Evolutionary conservation across 2,329 filamentous ascomycete species (phyloP).

Genomic region (Gnomoniopsis smithogilvyi): DNA sequence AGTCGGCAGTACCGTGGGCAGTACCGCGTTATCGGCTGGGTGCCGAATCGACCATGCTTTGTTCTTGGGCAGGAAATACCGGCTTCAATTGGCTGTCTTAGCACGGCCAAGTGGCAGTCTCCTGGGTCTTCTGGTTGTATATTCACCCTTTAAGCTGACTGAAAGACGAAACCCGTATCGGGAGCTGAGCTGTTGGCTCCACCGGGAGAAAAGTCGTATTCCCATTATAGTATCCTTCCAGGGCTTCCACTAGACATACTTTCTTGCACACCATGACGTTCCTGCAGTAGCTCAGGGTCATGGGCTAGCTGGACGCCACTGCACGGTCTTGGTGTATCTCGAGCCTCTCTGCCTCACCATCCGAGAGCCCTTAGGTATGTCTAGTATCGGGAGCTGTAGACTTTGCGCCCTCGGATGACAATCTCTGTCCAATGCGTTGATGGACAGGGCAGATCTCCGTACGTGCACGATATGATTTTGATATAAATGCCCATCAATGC

Average conservation of each 20-base stretch:
- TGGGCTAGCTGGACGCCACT: slow-evolving; percentile 8
- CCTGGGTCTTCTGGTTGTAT: not conserved
- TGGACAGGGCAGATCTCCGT: not conserved
- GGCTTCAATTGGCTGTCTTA: not conserved
- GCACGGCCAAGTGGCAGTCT: not conserved
- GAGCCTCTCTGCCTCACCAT: slow-evolving; percentile 1
- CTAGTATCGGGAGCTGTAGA: not conserved
- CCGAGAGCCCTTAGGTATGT: not conserved
- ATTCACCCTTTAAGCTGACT: not conserved
- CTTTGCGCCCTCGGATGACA: not conserved
- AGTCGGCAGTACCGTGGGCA: not conserved
- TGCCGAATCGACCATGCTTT: too few relatives aligned
- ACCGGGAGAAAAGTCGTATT: too few relatives aligned
- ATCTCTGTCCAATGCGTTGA: not conserved
- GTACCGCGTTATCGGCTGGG: too few relatives aligned
- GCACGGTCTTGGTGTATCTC: not conserved
- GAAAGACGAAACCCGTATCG: not conserved
- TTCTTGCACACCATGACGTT: not conserved
- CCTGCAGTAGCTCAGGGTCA: slow-evolving; percentile 1
- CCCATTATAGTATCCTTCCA: too few relatives aligned
- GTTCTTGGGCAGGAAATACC: not conserved
- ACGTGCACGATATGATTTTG: too few relatives aligned
- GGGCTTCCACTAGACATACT: too few relatives aligned
- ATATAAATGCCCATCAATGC: not conserved
- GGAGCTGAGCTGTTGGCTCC: not conserved